These are phyloP conservation scores for Fusarium napiforme DNA, from an alignment of 2,329 filamentous ascomycete species.

Conservation along the genomic window DNA sequence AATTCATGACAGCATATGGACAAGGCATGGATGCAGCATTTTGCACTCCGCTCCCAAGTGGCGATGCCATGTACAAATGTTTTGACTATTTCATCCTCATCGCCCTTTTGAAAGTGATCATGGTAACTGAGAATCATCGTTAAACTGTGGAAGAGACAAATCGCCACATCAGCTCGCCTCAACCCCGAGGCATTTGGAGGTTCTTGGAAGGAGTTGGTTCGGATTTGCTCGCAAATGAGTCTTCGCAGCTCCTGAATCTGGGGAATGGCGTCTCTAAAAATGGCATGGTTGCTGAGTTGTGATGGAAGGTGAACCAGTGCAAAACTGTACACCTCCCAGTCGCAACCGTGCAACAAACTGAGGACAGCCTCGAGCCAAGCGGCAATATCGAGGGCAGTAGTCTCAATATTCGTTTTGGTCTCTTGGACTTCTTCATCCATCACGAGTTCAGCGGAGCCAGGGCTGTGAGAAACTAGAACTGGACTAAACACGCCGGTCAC, in stretches of 20 bases:
- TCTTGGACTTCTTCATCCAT: conserved; percentile 9
- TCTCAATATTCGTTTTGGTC: conserved; percentile 46
- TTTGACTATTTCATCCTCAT: conserved; percentile 89
- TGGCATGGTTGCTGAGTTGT: conserved; percentile 88
- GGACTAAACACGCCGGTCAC: conserved; percentile 60
- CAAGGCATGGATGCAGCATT: conserved; percentile 92
- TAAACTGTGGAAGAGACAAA: conserved; percentile 87
- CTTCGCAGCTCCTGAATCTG: conserved; percentile 81
- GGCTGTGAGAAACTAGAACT: conserved; percentile 59
- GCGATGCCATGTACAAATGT: conserved; percentile 88
- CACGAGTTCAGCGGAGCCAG: conserved; percentile 32
- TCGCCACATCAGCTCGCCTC: conserved; percentile 87
- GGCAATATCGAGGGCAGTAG: conserved; percentile 67
- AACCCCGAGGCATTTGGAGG: conserved; percentile 82
- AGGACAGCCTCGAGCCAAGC: conserved; percentile 83
- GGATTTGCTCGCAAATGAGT: conserved; percentile 84
- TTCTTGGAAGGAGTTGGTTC: conserved; percentile 80
- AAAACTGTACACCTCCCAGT: conserved; percentile 96
- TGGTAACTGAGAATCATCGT: conserved; percentile 93
- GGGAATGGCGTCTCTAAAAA: conserved; percentile 79
- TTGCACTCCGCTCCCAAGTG: conserved; percentile 86
- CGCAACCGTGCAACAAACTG: conserved; percentile 76
- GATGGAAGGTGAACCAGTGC: conserved; percentile 86
- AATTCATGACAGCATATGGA: conserved; percentile 96
- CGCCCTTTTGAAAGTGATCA: conserved; percentile 81